Evolutionary conservation across 495 filamentous ascomycete genomes (phyloP), one percentile per base, ranked within the genome.

Genomic region (Hypoxylon lenormandii): DNA sequence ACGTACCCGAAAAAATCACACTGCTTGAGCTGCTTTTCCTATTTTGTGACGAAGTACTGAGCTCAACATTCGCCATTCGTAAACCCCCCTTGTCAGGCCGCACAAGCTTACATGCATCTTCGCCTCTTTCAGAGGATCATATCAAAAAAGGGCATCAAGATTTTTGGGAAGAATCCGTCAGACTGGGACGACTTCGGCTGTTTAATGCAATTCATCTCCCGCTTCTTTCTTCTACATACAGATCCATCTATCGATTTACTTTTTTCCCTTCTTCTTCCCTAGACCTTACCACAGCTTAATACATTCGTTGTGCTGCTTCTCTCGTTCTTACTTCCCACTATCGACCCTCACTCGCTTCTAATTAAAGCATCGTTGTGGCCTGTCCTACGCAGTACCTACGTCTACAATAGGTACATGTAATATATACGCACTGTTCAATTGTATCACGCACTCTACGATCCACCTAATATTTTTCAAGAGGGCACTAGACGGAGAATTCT

Each of bases 81-180:
- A 4, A 8, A 33, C 2, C 57, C 67, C 51, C 68, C 68, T 63
- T 66, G 68, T 71, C 68, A 71, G 62, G 47, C 68, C 68, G 66
- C 61, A 66, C 55, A 61, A 63, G 68, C 68, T 71, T 62, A 71
- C 68, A 71, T 66, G 68, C 68, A 46, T 66, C 62, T 63, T 63
- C 37, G 57, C 57, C 63, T 62, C 68, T 66, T 60, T 46, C 13
- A 22, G 37, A 63, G 30, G 21, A 42, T 62, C 46, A 40, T 51
- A 68, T 61, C 51, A 19, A 54, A 37, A 53, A 57, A 47, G 56
- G 52, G 36, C 21, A 53, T 55, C 28, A 62, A 33, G 45, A 58
- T 38, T 30, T 69, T 64, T 59, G 19, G 19, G 53, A 63, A 38
- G 38, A 66, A 62, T 59, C 56, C 47, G 47, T 58, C 30, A 30